These are phyloP conservation scores for Fragilaria radians DNA, from an alignment of 108 stramenopile species.

Conservation along the genomic window DNA sequence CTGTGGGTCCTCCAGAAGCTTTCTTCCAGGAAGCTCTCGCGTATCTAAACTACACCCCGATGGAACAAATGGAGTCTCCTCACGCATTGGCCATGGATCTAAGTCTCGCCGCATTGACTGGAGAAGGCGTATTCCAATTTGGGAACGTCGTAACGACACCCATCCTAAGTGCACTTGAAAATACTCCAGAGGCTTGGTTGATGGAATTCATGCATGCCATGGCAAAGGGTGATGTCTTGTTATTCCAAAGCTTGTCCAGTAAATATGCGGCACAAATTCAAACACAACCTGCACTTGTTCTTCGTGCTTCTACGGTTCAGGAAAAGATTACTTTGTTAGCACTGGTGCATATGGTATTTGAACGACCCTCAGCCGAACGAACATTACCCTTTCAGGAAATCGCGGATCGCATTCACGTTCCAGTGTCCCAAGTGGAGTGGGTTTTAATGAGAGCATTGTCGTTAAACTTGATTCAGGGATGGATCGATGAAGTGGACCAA, in stretches of 20 bases:
- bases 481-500: slow-evolving; percentile 84
- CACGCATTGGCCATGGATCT: slow-evolving; percentile 83
- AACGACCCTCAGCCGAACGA: slow-evolving; percentile 84
- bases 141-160: slow-evolving; percentile 91
- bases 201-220: slow-evolving; percentile 78
- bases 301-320: slow-evolving; percentile 70
- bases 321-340: slow-evolving; percentile 95
- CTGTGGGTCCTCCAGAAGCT: slow-evolving; percentile 91
- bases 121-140: slow-evolving; percentile 95
- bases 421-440: slow-evolving; percentile 95
- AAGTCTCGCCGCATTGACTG: slow-evolving; percentile 91
- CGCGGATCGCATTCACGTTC: slow-evolving; percentile 61
- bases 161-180: slow-evolving; percentile 56
- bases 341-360: slow-evolving; percentile 91
- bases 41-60: slow-evolving; percentile 72
- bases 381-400: slow-evolving; percentile 85
- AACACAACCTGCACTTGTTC: slow-evolving; percentile 81
- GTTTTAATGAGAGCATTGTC: slow-evolving; percentile 94
- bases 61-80: slow-evolving; percentile 14
- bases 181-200: slow-evolving; percentile 77
- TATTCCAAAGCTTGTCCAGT: slow-evolving; percentile 57
- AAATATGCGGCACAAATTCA: slow-evolving; percentile 53
- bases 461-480: slow-evolving; percentile 84
- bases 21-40: slow-evolving; percentile 88
- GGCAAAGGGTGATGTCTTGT: slow-evolving; percentile 81